Evolutionary conservation across 805 yeast genomes (phyloP).

Genomic region (Candida suzukii): DNA sequence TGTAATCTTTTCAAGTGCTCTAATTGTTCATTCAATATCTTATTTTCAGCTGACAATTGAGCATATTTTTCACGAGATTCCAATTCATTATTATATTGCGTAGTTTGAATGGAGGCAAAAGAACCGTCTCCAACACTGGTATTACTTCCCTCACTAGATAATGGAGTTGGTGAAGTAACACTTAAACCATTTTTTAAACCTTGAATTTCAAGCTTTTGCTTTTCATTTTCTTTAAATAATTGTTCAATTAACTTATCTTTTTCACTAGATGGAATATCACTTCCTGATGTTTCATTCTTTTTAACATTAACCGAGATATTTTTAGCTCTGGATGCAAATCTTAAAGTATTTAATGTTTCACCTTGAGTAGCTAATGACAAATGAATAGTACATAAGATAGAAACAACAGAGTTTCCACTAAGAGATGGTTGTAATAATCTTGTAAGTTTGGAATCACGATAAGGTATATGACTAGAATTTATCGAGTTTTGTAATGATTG

Average conservation of each 20-base stretch:
- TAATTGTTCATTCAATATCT: conserved; percentile 54
- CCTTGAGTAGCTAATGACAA: conserved; percentile 51
- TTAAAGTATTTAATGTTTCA: conserved; percentile 78
- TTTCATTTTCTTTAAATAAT: conserved; percentile 53
- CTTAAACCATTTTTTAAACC: conserved; percentile 19
- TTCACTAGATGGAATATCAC: conserved; percentile 19
- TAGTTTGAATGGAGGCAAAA: background rate
- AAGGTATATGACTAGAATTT: conserved; percentile 61
- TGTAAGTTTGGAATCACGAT: conserved; percentile 88
- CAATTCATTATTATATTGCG: background rate
- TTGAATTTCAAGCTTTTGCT: conserved; percentile 47
- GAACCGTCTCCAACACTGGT: background rate
- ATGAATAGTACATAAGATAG: conserved; percentile 83
- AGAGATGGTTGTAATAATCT: conserved; percentile 87
- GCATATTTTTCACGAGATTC: conserved; percentile 23
- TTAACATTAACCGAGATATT: conserved; percentile 69
- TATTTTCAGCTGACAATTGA: conserved; percentile 53
- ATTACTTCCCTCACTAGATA: background rate
- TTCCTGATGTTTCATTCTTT: conserved; percentile 31
- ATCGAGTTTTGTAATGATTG: conserved; percentile 17
- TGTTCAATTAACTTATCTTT: conserved; percentile 48
- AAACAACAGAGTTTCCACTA: conserved; percentile 78
- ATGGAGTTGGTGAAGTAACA: background rate
- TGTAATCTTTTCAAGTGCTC: conserved; percentile 63
- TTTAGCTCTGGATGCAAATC: conserved; percentile 93